Percentiles rank a stretch among this genome's conserved stretches.
Evolutionary conservation across 495 filamentous ascomycete species (phyloP).

Genomic region (Penicillium pulvis): DNA sequence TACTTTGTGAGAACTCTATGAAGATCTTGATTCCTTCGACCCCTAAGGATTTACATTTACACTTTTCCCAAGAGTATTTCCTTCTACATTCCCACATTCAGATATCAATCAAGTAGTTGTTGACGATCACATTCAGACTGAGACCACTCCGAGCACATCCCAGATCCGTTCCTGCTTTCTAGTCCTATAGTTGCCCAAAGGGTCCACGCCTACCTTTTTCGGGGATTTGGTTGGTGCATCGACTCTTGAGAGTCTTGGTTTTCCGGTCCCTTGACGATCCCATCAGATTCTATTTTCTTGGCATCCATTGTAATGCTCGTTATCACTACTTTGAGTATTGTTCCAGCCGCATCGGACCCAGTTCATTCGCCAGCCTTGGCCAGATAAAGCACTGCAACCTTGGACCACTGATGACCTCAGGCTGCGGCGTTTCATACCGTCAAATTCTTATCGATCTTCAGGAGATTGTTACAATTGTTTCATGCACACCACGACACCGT

Average conservation of each 20-base stretch:
- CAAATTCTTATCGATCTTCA: slow-evolving; percentile 13
- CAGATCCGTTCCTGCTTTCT: slow-evolving; percentile 7
- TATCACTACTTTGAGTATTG: not conserved
- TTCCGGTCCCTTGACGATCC: slow-evolving; percentile 1
- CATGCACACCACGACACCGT: slow-evolving; percentile 4
- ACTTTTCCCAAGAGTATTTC: not conserved
- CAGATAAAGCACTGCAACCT: slow-evolving; percentile 2
- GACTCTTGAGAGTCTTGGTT: not conserved
- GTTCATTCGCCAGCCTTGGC: slow-evolving; percentile 3
- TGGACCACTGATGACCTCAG: not conserved
- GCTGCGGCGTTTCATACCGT: slow-evolving; percentile 9
- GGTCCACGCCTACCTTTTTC: slow-evolving; percentile 11
- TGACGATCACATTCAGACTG: too few species aligned
- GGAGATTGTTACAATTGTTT: slow-evolving; percentile 4
- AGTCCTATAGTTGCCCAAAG: not conserved
- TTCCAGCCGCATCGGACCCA: not conserved
- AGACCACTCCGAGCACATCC: not conserved
- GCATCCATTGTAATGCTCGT: not conserved
- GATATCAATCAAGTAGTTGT: too few species aligned
- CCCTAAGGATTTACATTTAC: not conserved
- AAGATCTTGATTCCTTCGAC: not conserved
- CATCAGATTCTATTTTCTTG: slow-evolving; percentile 1
- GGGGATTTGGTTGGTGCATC: not conserved
- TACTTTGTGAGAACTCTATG: not conserved
- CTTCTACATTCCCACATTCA: not conserved